phyloP scores from a whole-genome alignment of 495 filamentous ascomycete species.

The Lineolata rhizophorae region DNA sequence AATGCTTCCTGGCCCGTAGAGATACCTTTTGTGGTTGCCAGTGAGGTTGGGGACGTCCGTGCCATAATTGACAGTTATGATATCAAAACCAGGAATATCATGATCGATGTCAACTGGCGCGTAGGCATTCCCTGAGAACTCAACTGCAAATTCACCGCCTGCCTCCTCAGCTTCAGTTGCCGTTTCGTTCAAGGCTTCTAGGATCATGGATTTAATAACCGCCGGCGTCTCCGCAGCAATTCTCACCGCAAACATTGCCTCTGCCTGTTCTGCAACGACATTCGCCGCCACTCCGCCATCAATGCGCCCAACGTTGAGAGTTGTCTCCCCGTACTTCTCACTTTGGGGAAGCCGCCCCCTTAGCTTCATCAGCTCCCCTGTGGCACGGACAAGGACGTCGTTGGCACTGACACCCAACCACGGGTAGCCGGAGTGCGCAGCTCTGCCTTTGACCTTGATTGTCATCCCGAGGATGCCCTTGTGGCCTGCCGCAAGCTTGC shows the following conservation, averaged over 20 bases:
- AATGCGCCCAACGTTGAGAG: conserved; percentile 62
- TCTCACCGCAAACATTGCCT: conserved; percentile 42
- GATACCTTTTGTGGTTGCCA: conserved; percentile 53
- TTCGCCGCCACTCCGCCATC: conserved; percentile 73
- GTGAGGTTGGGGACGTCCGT: conserved; percentile 70
- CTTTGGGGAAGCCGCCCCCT: conserved; percentile 41
- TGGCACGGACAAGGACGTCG: conserved; percentile 43
- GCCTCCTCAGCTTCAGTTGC: conserved; percentile 20
- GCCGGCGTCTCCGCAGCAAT: conserved; percentile 49
- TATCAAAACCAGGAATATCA: conserved; percentile 67
- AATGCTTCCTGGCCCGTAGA: conserved; percentile 79
- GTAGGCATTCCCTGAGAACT: conserved; percentile 36
- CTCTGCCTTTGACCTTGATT: conserved; percentile 46
- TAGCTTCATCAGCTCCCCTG: conserved; percentile 37
- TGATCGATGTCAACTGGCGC: conserved; percentile 54
- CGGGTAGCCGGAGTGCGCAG: conserved; percentile 78
- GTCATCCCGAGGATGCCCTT: conserved; percentile 54
- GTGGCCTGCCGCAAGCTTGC: conserved; percentile 69
- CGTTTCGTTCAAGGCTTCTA: conserved; percentile 27
- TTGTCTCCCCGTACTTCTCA: conserved; percentile 63
- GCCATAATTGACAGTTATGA: conserved; percentile 68
- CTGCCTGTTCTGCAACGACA: conserved; percentile 56
- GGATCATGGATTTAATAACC: conserved; percentile 30
- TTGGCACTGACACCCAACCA: conserved; percentile 65
- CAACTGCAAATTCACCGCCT: conserved; percentile 34